phyloP scores from a whole-genome alignment of 2,329 filamentous ascomycete species.

The Westerdykella aurantiaca region DNA sequence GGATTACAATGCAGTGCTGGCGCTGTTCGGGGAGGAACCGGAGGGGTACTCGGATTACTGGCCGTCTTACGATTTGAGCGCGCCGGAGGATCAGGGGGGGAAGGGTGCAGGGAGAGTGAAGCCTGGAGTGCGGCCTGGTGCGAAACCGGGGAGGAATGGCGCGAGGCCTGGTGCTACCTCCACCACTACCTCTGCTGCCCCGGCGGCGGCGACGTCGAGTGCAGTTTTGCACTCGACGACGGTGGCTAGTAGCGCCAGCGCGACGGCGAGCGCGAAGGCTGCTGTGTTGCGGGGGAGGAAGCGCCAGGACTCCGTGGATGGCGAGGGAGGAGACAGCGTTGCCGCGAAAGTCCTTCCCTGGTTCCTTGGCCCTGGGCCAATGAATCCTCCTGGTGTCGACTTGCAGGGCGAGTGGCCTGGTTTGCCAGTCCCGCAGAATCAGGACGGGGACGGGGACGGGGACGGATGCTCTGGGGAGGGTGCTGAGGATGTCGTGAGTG shows the following conservation, averaged over 20 bases:
- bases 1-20: neutral
- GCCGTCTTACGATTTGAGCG: neutral
- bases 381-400: constrained; percentile 8
- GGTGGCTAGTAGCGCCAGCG: too few relatives aligned
- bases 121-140: neutral
- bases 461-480: neutral
- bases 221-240: neutral
- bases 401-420: constrained; percentile 6
- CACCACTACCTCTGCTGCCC: neutral
- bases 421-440: constrained; percentile 1
- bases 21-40: constrained; percentile 7
- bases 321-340: neutral
- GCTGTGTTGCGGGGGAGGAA: neutral
- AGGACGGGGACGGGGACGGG: neutral
- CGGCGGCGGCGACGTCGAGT: neutral
- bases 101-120: neutral
- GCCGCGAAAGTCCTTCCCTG: constrained; percentile 9
- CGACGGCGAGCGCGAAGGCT: too few relatives aligned
- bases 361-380: constrained; percentile 15
- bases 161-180: neutral
- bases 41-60: constrained; percentile 5
- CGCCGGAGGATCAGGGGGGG: neutral
- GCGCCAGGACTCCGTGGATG: neutral
- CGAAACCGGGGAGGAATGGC: too few relatives aligned
- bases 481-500: neutral